Evolutionary conservation across 2,329 filamentous ascomycete species (phyloP), one percentile per base, ranked within the genome.

Genomic region (Beauveria bassiana): DNA sequence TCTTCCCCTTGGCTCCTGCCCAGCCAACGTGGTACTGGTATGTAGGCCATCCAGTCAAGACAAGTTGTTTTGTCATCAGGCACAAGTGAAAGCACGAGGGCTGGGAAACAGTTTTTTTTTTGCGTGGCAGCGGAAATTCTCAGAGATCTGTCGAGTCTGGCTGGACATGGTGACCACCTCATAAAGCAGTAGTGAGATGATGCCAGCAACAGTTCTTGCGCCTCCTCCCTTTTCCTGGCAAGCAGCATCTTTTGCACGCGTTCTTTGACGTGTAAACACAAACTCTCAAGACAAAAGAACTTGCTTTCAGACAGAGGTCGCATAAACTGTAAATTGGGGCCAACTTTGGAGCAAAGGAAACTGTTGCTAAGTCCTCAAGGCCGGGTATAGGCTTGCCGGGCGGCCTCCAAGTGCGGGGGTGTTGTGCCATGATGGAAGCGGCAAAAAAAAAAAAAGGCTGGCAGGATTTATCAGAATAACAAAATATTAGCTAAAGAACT

Each of bases 351-450:
- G 24, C 47, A 14, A 42, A 22, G 34, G 20, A 3, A 31, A 40
- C 18, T 24, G 24, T 14, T 24, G 20, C 20, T 22, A 22, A 5
- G 20, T 43, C 31, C 31, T 46, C 42, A 2, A 22, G n/a, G 7
- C 50, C 49, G 40, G 40, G 28, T 47, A 46, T 14, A 28, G 24
- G 38, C 28, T 22, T 20, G 26, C 57, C 42, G 58, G 40, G 49
- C 49, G 50, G 58, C 58, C 58, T 60, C 58, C 58, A 46, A 51
- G 40, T 60, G 58, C 58, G 58, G 58, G 57, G 20, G 20, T 22
- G 57, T 10, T 43, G 24, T 59, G 38, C 58, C 24, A 18, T 46
- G 12, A 8, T 47, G 34, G 14, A 22, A 54, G 20, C 34, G 6
- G 40, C 5, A 18, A 49, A 18, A 50, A 22, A 22, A 18, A 49